Percentiles rank a stretch among this genome's conserved stretches.
These are phyloP conservation scores for Triticum dicoccoides DNA, from an alignment of 176 grass and related monocot genomes.

Conservation along the genomic window DNA sequence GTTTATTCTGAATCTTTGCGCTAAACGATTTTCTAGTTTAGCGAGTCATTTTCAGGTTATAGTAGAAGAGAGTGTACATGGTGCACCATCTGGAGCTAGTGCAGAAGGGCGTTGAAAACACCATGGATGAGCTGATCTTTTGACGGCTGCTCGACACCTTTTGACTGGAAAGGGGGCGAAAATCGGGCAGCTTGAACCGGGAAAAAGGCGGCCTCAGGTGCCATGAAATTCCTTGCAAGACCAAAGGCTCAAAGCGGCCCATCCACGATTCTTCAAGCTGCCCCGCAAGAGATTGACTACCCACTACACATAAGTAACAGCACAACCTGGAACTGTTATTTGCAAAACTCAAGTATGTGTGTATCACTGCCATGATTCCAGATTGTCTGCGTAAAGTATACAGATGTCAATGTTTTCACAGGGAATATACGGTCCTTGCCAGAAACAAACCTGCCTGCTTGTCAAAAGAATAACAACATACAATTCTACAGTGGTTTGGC, in stretches of 20 bases:
- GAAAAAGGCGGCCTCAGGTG: not conserved
- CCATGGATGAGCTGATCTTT: not conserved
- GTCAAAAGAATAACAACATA: slow-evolving; percentile 11
- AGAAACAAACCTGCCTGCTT: slow-evolving; percentile 3
- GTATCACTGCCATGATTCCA: not conserved
- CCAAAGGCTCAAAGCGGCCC: not conserved
- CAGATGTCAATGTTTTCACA: slow-evolving; percentile 13
- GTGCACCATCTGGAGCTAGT: not conserved
- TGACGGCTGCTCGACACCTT: not conserved
- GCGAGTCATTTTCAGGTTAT: not conserved
- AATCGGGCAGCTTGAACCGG: not conserved
- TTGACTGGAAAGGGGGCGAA: not conserved
- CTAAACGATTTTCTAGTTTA: not conserved
- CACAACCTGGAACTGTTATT: not conserved
- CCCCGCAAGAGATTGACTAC: not conserved
- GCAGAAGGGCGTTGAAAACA: not conserved
- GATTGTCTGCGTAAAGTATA: not conserved
- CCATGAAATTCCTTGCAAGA: not conserved
- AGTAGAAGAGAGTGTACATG: not conserved
- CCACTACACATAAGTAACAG: too few species aligned
- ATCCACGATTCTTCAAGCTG: not conserved
- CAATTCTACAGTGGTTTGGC: not conserved
- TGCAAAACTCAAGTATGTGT: not conserved
- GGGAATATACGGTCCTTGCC: not conserved
- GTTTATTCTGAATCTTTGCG: not conserved